phyloP scores from a whole-genome alignment of 1,284 basidiomycete species.

The Peniophora sp. region DNA sequence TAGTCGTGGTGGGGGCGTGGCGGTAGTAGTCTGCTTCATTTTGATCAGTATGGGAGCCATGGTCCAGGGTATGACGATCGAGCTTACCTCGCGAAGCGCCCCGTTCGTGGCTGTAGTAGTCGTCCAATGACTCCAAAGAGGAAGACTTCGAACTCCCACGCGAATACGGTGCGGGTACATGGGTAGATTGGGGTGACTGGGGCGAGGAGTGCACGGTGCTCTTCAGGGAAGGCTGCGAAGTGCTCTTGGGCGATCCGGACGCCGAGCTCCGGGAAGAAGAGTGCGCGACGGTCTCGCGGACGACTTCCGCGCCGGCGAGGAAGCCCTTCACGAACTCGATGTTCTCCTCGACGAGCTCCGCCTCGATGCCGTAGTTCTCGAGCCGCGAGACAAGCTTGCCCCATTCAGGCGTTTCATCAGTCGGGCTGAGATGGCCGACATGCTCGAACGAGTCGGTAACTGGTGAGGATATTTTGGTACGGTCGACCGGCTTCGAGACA shows the following conservation, averaged over 20 bases:
- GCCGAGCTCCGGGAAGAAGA: not conserved
- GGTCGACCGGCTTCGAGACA: slow-evolving; percentile 18
- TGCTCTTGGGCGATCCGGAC: not conserved
- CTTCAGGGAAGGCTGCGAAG: not conserved
- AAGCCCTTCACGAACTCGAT: slow-evolving; percentile 65
- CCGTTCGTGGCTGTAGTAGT: too few relatives aligned
- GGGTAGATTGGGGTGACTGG: too few relatives aligned
- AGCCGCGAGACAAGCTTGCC: slow-evolving; percentile 58
- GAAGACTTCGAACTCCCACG: too few relatives aligned
- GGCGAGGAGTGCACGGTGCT: too few relatives aligned
- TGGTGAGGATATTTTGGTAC: slow-evolving; percentile 69
- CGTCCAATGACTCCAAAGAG: too few relatives aligned
- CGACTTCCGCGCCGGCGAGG: slow-evolving; percentile 31
- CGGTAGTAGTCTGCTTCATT: too few relatives aligned
- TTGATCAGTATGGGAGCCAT: too few relatives aligned
- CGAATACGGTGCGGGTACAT: too few relatives aligned
- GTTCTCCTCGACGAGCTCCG: slow-evolving; percentile 48
- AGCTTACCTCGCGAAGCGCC: too few relatives aligned
- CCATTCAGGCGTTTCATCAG: slow-evolving; percentile 69
- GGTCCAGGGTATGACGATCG: too few relatives aligned
- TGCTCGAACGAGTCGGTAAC: slow-evolving; percentile 76
- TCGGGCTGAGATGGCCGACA: slow-evolving; percentile 81
- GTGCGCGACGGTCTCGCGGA: slow-evolving; percentile 2
- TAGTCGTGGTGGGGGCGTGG: too few relatives aligned
- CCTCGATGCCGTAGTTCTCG: slow-evolving; percentile 49